Conservation (phyloP, 2,329 filamentous ascomycete genomes). For the Aurifilum marmelostoma region DNA sequence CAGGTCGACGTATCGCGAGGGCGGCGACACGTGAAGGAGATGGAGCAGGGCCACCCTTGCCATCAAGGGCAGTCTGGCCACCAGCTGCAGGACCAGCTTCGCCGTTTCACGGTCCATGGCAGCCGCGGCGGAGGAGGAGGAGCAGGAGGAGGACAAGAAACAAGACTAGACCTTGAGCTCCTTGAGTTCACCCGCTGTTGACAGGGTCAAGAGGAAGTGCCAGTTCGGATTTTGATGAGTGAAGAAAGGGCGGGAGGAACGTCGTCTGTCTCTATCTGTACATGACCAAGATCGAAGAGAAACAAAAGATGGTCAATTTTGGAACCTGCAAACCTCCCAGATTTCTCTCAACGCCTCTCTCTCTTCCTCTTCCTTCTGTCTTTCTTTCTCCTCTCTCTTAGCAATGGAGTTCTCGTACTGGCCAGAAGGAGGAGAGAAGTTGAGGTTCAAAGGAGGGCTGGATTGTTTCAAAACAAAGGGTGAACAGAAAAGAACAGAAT, state of each 20-base stretch:
- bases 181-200: conserved; percentile 3
- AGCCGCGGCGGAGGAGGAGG: background rate
- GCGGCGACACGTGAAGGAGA: conserved; percentile 68
- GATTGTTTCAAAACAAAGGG: background rate
- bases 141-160: too few relatives aligned
- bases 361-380: background rate
- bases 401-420: background rate
- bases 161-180: too few relatives aligned
- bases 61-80: conserved; percentile 64
- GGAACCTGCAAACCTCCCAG: background rate
- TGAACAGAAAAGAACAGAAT: background rate
- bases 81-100: conserved; percentile 38
- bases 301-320: background rate
- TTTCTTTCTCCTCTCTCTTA: background rate
- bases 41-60: conserved; percentile 66
- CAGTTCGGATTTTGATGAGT: background rate
- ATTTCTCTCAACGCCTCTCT: too few relatives aligned
- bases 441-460: too few relatives aligned
- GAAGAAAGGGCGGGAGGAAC: background rate
- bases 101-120: conserved; percentile 30
- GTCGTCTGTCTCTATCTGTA: background rate
- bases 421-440: background rate
- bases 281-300: background rate
- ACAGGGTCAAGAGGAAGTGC: background rate
- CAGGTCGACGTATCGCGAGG: conserved; percentile 77